A percentile compares a stretch with the other conserved stretches of the same genome.
Conservation (phyloP, 208 protist species). For the Perkinsela sp. region DNA sequence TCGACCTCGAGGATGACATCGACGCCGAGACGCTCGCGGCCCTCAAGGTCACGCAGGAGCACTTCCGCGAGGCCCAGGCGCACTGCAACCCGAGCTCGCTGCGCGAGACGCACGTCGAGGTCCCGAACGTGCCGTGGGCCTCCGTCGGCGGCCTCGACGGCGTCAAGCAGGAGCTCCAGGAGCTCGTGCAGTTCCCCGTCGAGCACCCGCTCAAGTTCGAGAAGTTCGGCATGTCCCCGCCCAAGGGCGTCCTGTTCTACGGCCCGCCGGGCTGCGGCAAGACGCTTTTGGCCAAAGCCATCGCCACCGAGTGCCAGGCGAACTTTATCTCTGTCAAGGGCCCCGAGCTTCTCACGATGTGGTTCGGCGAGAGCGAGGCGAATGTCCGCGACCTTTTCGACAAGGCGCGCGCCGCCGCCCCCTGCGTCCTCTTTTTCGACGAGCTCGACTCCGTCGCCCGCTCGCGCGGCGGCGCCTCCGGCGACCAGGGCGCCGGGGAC, state of each 20-base stretch:
- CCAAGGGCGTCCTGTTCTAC: constrained; percentile 90
- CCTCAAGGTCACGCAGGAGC: constrained; percentile 91
- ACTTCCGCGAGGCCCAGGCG: constrained; percentile 88
- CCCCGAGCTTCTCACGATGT: constrained; percentile 99
- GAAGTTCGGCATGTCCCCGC: constrained; percentile 95
- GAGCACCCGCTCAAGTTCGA: constrained; percentile 98
- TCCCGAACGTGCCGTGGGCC: constrained; percentile 94
- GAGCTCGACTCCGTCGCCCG: constrained; percentile 98
- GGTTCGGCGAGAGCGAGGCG: constrained; percentile 99
- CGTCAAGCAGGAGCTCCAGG: constrained; percentile 93
- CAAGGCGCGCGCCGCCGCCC: constrained; percentile 92
- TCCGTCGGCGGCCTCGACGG: constrained; percentile 96
- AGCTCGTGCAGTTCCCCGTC: constrained; percentile 98
- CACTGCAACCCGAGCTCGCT: constrained; percentile 93
- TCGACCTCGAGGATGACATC: constrained; percentile 98
- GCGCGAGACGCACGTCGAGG: constrained; percentile 93
- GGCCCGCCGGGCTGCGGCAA: constrained; percentile 96
- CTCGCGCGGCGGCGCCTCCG: constrained; percentile 65
- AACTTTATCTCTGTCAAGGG: constrained; percentile 99
- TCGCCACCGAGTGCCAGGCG: constrained; percentile 94
- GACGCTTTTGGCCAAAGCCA: constrained; percentile 86
- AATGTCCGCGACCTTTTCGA: constrained; percentile 99
- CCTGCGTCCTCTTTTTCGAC: constrained; percentile 99
- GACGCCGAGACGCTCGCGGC: constrained; percentile 89
- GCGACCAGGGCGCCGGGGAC: constrained; percentile 90